Conservation (phyloP, 257 asterid genomes). For the Paraleonurus japonicus region DNA sequence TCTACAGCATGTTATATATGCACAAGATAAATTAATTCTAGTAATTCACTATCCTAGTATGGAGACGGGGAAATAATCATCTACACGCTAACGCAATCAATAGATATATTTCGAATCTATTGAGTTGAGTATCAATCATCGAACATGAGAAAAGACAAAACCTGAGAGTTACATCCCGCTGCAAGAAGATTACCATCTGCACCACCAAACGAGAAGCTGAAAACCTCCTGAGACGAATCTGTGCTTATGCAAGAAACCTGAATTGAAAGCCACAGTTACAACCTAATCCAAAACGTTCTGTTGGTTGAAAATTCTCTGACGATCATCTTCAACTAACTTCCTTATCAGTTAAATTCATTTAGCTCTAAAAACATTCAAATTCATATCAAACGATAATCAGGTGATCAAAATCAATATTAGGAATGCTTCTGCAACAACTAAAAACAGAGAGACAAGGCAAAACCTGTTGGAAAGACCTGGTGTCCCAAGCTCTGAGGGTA, state of each 20-base stretch:
- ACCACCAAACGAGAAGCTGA: slow-evolving; percentile 94
- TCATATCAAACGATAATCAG: neutral
- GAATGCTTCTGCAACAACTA: slow-evolving; percentile 1
- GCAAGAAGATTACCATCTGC: slow-evolving; percentile 70
- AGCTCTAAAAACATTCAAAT: neutral
- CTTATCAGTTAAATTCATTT: neutral
- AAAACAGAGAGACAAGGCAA: neutral
- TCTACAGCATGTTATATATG: neutral
- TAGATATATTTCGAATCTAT: neutral
- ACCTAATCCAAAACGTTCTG: neutral
- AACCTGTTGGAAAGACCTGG: slow-evolving; percentile 84
- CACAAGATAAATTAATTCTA: neutral
- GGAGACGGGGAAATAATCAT: neutral
- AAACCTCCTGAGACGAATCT: slow-evolving; percentile 70
- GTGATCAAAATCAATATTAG: neutral
- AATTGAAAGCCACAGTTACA: slow-evolving; percentile 24
- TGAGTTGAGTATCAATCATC: neutral
- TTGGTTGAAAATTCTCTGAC: neutral
- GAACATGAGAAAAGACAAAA: slow-evolving; percentile 20
- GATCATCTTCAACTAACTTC: neutral
- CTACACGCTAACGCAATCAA: neutral
- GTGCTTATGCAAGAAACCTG: slow-evolving; percentile 69
- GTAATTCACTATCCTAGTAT: neutral
- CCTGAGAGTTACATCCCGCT: slow-evolving; percentile 81
- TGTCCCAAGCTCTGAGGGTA: slow-evolving; percentile 93